Base-by-base conservation (phyloP, 1,139 yeast genomes). In the Geotrichum cucujoidarum region DNA sequence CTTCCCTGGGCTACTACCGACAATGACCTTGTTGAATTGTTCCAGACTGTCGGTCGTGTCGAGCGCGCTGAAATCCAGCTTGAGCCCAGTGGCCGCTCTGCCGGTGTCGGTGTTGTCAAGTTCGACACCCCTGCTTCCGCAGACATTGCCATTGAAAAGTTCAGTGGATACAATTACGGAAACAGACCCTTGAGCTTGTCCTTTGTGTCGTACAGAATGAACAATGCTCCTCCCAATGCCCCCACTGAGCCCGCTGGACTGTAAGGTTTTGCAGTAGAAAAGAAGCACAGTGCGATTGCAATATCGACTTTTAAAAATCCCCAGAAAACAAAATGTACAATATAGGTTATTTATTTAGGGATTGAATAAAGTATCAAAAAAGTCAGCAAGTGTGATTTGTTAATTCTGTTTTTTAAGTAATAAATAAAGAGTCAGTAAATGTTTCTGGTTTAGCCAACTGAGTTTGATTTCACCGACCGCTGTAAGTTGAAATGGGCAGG, bases 1-100 rank as follows among this genome's bases (percentile, higher is more conserved):
- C 73, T 92, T 62, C 97, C 97, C 30, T 88, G 80, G 75, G 84
- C 90, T 42, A 90, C 97, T 21, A 80, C 89, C 37, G 81, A 82
- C 58, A 83, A 83, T 52, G 97, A 92, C 66, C 76, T 92, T 57
- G 79, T 75, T 55, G 97, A 90, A 57, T 75, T 92, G 53, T 90
- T 90, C 65, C 94, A 84, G 62, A 83, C 95, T 29, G 80, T 89
- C 47, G 96, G 95, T 25, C 72, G 77, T 48, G 92, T 90, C 27
- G 71, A 70, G 39, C 75, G 75, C 47, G 97, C 97, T 18, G 95
- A 88, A 65, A 74, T 90, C 54, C 88, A 83, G 64, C 77, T 69
- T 58, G 79, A 78, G 59, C 67, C 74, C 3, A 70, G 70, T 30
- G 95, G 95, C 35, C 76, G 83, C 60, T 81, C 95, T 21, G 73